These are phyloP conservation scores for Casuarina cunninghamiana DNA, from an alignment of 306 rosid genomes.

Conservation along the genomic window DNA sequence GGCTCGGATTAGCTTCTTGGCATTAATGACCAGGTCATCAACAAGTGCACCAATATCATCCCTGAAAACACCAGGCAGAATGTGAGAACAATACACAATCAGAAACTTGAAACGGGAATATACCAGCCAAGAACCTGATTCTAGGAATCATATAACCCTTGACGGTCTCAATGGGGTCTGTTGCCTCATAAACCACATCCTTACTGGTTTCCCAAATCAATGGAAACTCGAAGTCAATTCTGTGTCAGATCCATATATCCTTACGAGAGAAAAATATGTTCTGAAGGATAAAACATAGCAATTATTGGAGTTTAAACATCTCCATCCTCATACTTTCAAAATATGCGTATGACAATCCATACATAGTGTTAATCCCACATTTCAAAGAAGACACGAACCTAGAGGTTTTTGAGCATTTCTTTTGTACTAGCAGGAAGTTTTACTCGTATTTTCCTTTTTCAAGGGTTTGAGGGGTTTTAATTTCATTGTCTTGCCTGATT, in stretches of 20 bases:
- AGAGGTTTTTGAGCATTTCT: not conserved
- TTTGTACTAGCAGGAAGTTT: not conserved
- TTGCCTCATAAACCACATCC: not conserved
- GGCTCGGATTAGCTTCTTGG: slow-evolving; percentile 64
- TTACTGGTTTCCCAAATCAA: not conserved
- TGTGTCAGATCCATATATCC: not conserved
- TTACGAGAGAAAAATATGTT: not conserved
- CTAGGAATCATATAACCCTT: not conserved
- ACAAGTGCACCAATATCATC: slow-evolving; percentile 69
- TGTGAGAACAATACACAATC: slow-evolving; percentile 1
- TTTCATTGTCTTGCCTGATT: not conserved
- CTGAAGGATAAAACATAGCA: not conserved
- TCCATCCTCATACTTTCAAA: not conserved
- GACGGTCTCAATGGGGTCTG: not conserved
- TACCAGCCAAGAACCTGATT: slow-evolving; percentile 1
- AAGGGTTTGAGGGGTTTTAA: not conserved
- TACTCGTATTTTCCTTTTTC: not conserved
- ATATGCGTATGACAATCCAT: slow-evolving; percentile 3
- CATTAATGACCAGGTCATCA: slow-evolving; percentile 63
- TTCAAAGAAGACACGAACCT: not conserved
- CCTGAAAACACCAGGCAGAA: slow-evolving; percentile 35
- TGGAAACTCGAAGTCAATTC: not conserved
- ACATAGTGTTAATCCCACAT: not conserved
- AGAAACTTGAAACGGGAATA: slow-evolving; percentile 6
- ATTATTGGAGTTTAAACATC: slow-evolving; percentile 1